phyloP scores from a whole-genome alignment of 164 flowering plant species.

The Nelumbo lutea region DNA sequence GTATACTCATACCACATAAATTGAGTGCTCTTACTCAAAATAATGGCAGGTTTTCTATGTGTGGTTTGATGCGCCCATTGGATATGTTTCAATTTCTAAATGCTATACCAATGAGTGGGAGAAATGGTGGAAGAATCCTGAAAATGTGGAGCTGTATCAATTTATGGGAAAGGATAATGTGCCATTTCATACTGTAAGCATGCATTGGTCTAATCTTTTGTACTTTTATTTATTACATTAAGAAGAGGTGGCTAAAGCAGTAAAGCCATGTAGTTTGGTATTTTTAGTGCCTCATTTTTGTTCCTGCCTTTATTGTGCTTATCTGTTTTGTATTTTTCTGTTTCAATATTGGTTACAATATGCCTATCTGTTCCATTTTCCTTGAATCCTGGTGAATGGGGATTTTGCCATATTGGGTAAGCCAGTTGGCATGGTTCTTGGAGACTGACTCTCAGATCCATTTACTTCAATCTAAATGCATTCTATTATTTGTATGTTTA shows the following conservation, averaged over 20 bases:
- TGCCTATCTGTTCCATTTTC: no score
- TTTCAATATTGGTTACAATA: no score
- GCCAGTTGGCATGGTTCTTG: no score
- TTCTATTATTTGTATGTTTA: no score
- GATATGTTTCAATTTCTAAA: slow-evolving; percentile 84
- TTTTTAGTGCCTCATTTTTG: no score
- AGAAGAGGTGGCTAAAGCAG: not conserved
- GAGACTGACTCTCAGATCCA: no score
- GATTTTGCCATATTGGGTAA: no score
- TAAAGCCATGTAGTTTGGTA: no score
- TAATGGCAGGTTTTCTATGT: slow-evolving; percentile 85
- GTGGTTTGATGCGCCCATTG: slow-evolving; percentile 99
- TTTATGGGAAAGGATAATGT: slow-evolving; percentile 99
- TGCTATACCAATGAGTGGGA: slow-evolving; percentile 91
- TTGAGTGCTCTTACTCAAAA: slow-evolving; percentile 2
- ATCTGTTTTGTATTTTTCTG: no score
- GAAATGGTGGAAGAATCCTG: slow-evolving; percentile 98
- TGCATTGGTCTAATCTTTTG: not conserved
- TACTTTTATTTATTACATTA: not conserved
- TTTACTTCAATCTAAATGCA: no score
- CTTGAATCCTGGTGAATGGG: no score
- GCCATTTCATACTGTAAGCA: slow-evolving; percentile 86
- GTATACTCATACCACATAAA: not conserved
- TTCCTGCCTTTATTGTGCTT: no score
- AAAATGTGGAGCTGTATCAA: slow-evolving; percentile 87